Evolutionary conservation across 2,329 filamentous ascomycete species (phyloP).

Genomic region (Cladosporium sp.): DNA sequence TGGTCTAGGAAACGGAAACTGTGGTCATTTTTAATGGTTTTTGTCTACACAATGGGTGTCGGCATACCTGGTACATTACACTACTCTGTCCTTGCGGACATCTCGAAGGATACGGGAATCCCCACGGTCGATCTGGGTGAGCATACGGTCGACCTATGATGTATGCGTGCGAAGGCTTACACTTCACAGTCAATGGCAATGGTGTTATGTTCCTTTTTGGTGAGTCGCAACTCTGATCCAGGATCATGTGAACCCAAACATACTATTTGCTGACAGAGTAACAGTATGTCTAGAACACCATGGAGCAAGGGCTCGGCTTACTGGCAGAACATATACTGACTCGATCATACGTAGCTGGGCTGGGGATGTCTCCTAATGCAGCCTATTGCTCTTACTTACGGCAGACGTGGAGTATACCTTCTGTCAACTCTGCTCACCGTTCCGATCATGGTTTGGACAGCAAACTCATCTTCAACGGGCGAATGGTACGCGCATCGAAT

Average conservation of each 20-base stretch:
- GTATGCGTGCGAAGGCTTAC: conserved; percentile 19
- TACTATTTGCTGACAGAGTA: not conserved
- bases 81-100: conserved; percentile 47
- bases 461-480: conserved; percentile 41
- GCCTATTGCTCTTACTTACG: conserved; percentile 50
- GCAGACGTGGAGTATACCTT: conserved; percentile 47
- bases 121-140: conserved; percentile 38
- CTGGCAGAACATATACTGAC: not conserved
- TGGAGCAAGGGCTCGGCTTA: not conserved
- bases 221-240: not conserved
- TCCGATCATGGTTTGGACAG: conserved; percentile 42
- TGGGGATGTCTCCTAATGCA: conserved; percentile 51
- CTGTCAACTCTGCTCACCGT: conserved; percentile 38
- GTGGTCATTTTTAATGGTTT: conserved; percentile 38
- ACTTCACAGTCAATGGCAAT: not conserved
- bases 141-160: conserved; percentile 46
- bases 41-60: conserved; percentile 45
- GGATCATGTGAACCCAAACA: not conserved
- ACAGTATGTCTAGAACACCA: not conserved
- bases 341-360: conserved; percentile 33
- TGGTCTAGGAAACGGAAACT: conserved; percentile 36
- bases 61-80: conserved; percentile 47
- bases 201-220: conserved; percentile 25
- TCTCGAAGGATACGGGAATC: conserved; percentile 44
- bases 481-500: conserved; percentile 47